Base-by-base conservation (phyloP, 345 rosid species). In the Anastatica hierochuntica region DNA sequence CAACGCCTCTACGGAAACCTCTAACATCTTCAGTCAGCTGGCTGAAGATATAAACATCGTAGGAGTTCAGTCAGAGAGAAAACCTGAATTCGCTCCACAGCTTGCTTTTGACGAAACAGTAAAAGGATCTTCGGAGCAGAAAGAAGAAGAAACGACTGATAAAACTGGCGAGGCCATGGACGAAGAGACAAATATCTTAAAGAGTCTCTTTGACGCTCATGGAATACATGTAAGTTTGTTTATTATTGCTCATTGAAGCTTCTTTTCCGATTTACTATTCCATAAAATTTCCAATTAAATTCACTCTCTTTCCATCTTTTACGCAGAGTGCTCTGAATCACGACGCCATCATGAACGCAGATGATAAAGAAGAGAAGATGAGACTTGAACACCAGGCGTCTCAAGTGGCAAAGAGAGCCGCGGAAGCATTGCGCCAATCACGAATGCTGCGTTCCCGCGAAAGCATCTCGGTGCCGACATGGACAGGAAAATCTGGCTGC, bases 301-400 rank as follows among this genome's bases (percentile, higher is more conserved):
- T 42, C 16, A 29, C n/a, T n/a, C n/a, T n/a, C n/a, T n/a, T n/a
- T n/a, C n/a, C n/a, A n/a, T n/a, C n/a, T n/a, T n/a, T n/a, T 40
- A 46, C 34, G 2, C 76, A 90, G 96, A 88, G 95, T 83, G 98
- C 90, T 2, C 57, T 92, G 76, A 77, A 92, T 48, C 98, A 92
- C 49, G 98, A 92, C 63, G 76, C 65, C 49, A 87, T 90, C 60
- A 70, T 90, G 75, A 69, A 81, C 47, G 89, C 85, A 17, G 70
- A 78, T 33, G 76, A 78, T 26, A 77, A 80, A 63, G 90, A 72
- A 58, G 95, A 92, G 70, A 88, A 83, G 76, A 54, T 74, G 54
- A 83, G 84, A 74, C 81, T 92, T 7, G 96, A 92, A 72, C 90
- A 85, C 37, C 83, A 88, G 75, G 95, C 98, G 45, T 76, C 90